These are phyloP conservation scores for Leccinum pachyderme DNA, from an alignment of 1,284 basidiomycete genomes.

Conservation along the genomic window DNA sequence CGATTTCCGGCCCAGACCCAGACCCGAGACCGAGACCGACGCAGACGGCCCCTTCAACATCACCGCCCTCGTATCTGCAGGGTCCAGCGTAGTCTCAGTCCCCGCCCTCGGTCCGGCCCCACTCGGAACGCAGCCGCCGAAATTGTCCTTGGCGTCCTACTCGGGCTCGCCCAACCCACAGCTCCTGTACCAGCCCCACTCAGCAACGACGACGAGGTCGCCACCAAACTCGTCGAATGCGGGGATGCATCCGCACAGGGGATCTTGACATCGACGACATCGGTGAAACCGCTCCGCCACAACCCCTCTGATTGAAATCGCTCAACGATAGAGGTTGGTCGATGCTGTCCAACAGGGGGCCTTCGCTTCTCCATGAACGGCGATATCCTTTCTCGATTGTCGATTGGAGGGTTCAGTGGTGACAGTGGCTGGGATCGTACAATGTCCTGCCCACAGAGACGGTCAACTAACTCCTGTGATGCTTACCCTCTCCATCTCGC, in stretches of 20 bases:
- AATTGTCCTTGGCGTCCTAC: conserved; percentile 49
- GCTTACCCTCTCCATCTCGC: conserved; percentile 18
- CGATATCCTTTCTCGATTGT: conserved; percentile 15
- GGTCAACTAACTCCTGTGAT: conserved; percentile 4
- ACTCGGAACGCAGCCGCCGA: conserved; percentile 58
- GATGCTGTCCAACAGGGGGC: not conserved
- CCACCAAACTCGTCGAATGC: conserved; percentile 31
- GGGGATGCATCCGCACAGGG: conserved; percentile 19
- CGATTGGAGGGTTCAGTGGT: conserved; percentile 31
- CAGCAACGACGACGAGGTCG: conserved; percentile 35
- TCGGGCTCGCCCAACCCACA: conserved; percentile 11
- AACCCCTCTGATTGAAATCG: conserved; percentile 4
- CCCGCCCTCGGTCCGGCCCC: conserved; percentile 1
- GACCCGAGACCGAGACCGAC: conserved; percentile 10
- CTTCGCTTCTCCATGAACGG: conserved; percentile 11
- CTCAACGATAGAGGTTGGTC: not conserved
- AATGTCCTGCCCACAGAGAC: conserved; percentile 1
- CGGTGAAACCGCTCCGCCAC: conserved; percentile 1
- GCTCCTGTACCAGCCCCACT: conserved; percentile 1
- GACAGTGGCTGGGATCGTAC: conserved; percentile 23
- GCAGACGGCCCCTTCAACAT: conserved; percentile 37
- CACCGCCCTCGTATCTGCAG: conserved; percentile 47
- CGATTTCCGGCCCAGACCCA: too few relatives aligned
- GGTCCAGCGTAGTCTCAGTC: not conserved
- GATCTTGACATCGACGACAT: not conserved